Evolutionary conservation across 1,139 yeast species (phyloP), one percentile per base, ranked within the genome.

Genomic region (Protomyces inouyei): DNA sequence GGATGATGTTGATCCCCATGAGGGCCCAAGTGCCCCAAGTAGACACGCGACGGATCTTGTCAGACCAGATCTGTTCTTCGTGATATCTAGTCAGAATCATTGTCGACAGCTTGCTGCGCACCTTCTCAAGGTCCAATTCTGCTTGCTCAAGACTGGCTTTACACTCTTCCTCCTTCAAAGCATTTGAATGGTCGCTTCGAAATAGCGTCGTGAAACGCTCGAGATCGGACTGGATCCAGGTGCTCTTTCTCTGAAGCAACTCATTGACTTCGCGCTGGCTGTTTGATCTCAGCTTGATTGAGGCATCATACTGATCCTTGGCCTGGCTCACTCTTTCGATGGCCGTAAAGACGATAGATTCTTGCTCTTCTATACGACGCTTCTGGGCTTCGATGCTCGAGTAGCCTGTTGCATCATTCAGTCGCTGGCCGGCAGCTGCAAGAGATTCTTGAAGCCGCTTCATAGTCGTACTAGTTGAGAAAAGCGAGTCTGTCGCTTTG

Each of bases 11-110:
- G 69, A 91, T 82, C 0, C 92, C 95, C 96, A 91, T 91, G 60
- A 95, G 80, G 0, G 86, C 78, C 82, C 95, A 85, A 0, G 99
- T 93, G 0, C 98, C 98, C 96, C 97, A 95, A 0, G 98, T 92
- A 9, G 97, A 89, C 1, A 96, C 91, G 67, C 95, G 81, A 68
- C 98, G 79, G 67, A 93, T 93, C 74, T 92, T 92, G 75, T 95
- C 98, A 3, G 97, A 89, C 98, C 98, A 95, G 3, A 93, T 85
- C 75, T 95, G 98, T 72, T 95, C 99, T 73, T 95, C 98, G 69
- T 93, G 97, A 72, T 95, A 95, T 69, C 98, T 78, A 0, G 93
- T 85, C 70, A 92, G 79, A 43, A 95, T 93, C 70, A 89, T 86
- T 67, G 85, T 85, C 5, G 92, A 86, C 56, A 92, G 76, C 67